These are phyloP conservation scores for Elaeis oleifera DNA, from an alignment of 202 grass and related monocot species.

Conservation along the genomic window DNA sequence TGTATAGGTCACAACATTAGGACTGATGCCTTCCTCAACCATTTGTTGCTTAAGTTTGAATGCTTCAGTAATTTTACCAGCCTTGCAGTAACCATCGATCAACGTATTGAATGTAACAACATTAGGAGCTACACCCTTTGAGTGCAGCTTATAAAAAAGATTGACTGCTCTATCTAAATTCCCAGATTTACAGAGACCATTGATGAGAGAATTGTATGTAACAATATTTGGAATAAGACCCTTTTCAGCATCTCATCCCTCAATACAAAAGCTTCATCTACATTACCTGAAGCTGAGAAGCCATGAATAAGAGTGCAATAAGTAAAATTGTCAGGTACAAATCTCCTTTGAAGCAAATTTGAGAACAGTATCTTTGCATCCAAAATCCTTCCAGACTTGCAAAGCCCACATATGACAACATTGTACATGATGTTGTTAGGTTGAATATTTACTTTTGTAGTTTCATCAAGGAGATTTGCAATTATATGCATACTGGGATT, in stretches of 20 bases:
- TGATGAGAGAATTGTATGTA: slow-evolving; percentile 88
- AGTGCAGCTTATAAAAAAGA: slow-evolving; percentile 67
- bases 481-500: slow-evolving; percentile 38
- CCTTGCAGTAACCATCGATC: slow-evolving; percentile 72
- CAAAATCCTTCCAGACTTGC: slow-evolving; percentile 60
- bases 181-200: slow-evolving; percentile 82
- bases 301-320: slow-evolving; percentile 86
- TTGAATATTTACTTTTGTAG: slow-evolving; percentile 31
- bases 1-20: slow-evolving; percentile 77
- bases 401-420: slow-evolving; percentile 76
- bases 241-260: slow-evolving; percentile 58
- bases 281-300: slow-evolving; percentile 48
- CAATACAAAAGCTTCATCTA: slow-evolving; percentile 66
- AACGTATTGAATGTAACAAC: slow-evolving; percentile 77
- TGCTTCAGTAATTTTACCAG: slow-evolving; percentile 64
- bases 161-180: slow-evolving; percentile 58
- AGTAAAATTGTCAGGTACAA: slow-evolving; percentile 68
- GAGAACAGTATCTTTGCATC: slow-evolving; percentile 61
- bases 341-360: slow-evolving; percentile 48
- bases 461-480: slow-evolving; percentile 27
- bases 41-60: slow-evolving; percentile 92
- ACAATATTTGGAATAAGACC: slow-evolving; percentile 58
- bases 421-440: slow-evolving; percentile 75
- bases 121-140: slow-evolving; percentile 54
- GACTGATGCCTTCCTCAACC: slow-evolving; percentile 61